phyloP scores from a whole-genome alignment of 805 yeast genomes.

The Sporopachydermia lactativora region DNA sequence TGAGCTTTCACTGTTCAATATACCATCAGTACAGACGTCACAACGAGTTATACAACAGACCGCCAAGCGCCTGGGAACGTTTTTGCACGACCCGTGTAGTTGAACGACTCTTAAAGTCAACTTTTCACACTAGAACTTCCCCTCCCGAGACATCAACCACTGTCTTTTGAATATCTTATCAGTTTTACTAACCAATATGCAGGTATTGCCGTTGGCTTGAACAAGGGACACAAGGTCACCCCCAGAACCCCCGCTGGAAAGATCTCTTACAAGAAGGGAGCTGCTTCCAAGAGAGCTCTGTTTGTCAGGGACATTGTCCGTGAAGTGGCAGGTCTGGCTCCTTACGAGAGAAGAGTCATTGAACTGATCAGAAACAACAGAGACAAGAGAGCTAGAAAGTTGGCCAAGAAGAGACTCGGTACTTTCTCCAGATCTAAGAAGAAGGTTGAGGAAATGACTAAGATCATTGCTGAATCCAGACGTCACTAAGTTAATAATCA shows the following conservation, averaged over 20 bases:
- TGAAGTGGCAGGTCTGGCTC: constrained; percentile 98
- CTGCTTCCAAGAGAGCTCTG: constrained; percentile 84
- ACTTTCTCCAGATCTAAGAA: constrained; percentile 99
- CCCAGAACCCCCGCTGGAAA: constrained; percentile 74
- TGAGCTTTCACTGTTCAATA: too few species aligned
- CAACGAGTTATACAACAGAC: too few species aligned
- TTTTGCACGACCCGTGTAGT: too few species aligned
- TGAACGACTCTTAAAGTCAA: too few species aligned
- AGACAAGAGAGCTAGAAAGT: constrained; percentile 99
- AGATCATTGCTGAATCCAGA: constrained; percentile 93
- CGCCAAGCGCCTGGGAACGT: too few species aligned
- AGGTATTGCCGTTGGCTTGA: constrained; percentile 96
- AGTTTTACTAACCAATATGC: constrained; percentile 23
- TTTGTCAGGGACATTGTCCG: constrained; percentile 92
- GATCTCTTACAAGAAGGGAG: constrained; percentile 94
- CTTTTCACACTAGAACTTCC: too few species aligned
- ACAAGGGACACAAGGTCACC: constrained; percentile 98
- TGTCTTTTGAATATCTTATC: too few species aligned
- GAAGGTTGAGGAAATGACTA: constrained; percentile 98
- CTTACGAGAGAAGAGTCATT: constrained; percentile 98
- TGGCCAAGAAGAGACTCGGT: constrained; percentile 99
- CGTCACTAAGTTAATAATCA: constrained; percentile 46
- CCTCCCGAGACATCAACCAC: too few species aligned
- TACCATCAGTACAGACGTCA: too few species aligned
- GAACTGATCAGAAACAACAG: constrained; percentile 99